These are phyloP conservation scores for Aspergillus quadrilineatus DNA, from an alignment of 2,329 filamentous ascomycete species.

Conservation along the genomic window DNA sequence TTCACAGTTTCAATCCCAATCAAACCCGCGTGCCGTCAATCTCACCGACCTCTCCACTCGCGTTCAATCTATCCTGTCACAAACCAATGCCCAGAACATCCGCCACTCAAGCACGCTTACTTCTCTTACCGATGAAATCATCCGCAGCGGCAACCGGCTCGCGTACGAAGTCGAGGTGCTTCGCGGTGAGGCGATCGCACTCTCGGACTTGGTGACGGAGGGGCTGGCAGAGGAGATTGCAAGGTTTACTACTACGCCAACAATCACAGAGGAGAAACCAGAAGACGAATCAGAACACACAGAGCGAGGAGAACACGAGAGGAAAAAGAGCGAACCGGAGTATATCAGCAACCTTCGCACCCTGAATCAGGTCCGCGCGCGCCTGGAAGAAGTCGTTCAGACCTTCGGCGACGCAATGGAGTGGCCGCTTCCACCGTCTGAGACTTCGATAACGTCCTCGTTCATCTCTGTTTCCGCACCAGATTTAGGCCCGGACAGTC, in stretches of 20 bases:
- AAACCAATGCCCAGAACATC: slow-evolving; percentile 84
- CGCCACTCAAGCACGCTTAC: slow-evolving; percentile 78
- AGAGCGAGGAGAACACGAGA: slow-evolving; percentile 3
- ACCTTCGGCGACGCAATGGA: slow-evolving; percentile 95
- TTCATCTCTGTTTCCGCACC: slow-evolving; percentile 90
- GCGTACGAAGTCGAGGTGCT: slow-evolving; percentile 94
- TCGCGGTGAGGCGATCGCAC: slow-evolving; percentile 79
- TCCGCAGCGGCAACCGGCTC: slow-evolving; percentile 80
- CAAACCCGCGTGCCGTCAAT: slow-evolving; percentile 44
- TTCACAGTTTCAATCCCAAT: slow-evolving; percentile 30
- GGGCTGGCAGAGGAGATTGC: slow-evolving; percentile 68
- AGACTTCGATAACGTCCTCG: slow-evolving; percentile 77
- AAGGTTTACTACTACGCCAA: slow-evolving; percentile 57
- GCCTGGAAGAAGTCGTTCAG: slow-evolving; percentile 86
- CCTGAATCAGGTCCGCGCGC: slow-evolving; percentile 74
- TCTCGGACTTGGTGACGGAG: slow-evolving; percentile 75
- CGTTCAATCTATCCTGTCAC: slow-evolving; percentile 79
- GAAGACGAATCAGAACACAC: slow-evolving; percentile 31
- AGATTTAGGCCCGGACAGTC: slow-evolving; percentile 63
- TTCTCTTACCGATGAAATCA: slow-evolving; percentile 88
- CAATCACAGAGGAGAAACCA: neutral
- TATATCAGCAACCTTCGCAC: slow-evolving; percentile 79
- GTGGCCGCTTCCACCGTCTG: slow-evolving; percentile 86
- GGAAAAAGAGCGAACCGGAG: slow-evolving; percentile 52
- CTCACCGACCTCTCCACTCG: slow-evolving; percentile 76